Conservation (phyloP, 2,329 filamentous ascomycete species). For the Fusarium chlamydosporum region DNA sequence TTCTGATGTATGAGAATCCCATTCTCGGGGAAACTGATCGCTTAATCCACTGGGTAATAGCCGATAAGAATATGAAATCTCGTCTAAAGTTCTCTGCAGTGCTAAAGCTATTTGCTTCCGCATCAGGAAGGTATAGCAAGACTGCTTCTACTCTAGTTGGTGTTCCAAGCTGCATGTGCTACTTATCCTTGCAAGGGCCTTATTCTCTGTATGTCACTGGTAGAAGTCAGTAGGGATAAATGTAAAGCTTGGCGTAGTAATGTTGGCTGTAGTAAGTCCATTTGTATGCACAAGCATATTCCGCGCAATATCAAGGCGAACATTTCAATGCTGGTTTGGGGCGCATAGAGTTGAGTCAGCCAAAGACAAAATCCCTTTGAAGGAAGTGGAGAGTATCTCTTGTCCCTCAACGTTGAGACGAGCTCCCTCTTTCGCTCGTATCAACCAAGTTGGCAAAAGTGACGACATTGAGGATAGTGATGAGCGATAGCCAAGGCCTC, state of each 20-base stretch:
- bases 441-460: slow-evolving; percentile 22
- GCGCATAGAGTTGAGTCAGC: background rate
- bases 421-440: slow-evolving; percentile 21
- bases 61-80: slow-evolving; percentile 3
- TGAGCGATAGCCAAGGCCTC: slow-evolving; percentile 15
- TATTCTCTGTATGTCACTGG: slow-evolving; percentile 23
- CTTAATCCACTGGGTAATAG: background rate
- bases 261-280: background rate
- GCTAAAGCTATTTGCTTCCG: slow-evolving; percentile 7
- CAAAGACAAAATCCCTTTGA: background rate
- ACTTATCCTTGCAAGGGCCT: slow-evolving; percentile 10
- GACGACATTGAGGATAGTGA: slow-evolving; percentile 35
- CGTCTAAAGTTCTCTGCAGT: slow-evolving; percentile 2
- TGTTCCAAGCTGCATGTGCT: slow-evolving; percentile 11
- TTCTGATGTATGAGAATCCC: background rate
- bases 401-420: background rate
- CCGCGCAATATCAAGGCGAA: slow-evolving; percentile 8
- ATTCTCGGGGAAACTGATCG: background rate
- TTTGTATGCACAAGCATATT: background rate
- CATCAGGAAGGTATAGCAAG: slow-evolving; percentile 37
- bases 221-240: slow-evolving; percentile 8
- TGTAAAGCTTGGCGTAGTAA: slow-evolving; percentile 19
- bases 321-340: slow-evolving; percentile 2
- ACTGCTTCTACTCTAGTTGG: slow-evolving; percentile 6
- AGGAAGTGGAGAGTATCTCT: background rate